Conservation (phyloP, 139 green algal species). For the Micractinium sp. region DNA sequence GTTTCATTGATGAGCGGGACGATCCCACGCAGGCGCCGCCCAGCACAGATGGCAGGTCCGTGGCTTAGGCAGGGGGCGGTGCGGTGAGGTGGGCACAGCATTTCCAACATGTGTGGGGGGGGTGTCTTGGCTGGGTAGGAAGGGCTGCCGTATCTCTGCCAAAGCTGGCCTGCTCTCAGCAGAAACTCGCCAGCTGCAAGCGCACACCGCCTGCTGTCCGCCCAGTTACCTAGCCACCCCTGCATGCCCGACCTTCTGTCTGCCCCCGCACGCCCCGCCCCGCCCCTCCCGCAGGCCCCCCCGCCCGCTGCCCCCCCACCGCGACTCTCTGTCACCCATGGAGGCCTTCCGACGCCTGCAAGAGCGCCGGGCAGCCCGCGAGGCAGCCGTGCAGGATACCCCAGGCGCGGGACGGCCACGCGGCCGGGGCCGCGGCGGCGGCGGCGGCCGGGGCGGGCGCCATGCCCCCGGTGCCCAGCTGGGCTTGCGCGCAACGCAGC, state of each 20-base stretch:
- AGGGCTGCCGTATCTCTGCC: too few species aligned
- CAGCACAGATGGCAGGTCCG: slow-evolving; percentile 17
- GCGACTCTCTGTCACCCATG: slow-evolving; percentile 18
- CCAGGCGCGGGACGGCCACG: slow-evolving; percentile 6
- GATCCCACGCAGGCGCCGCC: not conserved
- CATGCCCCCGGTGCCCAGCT: slow-evolving; percentile 16
- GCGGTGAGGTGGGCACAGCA: not conserved
- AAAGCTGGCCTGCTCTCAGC: not conserved
- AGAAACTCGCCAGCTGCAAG: not conserved
- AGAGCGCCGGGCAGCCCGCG: not conserved
- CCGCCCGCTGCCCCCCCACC: not conserved
- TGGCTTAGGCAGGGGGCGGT: not conserved
- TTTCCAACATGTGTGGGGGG: too few species aligned
- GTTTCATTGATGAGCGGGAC: slow-evolving; percentile 13
- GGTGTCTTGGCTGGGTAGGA: too few species aligned
- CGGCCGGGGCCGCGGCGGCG: too few species aligned
- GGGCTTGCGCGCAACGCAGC: not conserved
- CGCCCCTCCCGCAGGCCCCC: not conserved
- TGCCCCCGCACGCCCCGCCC: too few species aligned
- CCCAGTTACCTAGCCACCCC: too few species aligned
- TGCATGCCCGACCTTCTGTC: not conserved
- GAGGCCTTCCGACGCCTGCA: not conserved
- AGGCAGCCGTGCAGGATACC: not conserved
- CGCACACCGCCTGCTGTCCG: not conserved
- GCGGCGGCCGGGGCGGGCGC: not conserved